Conservation (phyloP, 441 rosid genomes). For the Viola pubescens region DNA sequence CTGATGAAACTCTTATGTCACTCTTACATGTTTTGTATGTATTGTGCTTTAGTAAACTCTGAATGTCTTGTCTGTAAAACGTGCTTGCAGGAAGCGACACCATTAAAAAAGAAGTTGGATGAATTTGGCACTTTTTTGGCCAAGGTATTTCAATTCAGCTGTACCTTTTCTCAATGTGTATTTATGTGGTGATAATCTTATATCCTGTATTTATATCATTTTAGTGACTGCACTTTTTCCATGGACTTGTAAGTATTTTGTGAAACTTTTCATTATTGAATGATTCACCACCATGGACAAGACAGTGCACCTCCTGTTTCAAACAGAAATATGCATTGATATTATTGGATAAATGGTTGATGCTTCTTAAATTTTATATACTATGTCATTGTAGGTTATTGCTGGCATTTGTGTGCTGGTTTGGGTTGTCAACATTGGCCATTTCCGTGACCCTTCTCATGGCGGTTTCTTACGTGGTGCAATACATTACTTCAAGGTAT, state of each 20-base stretch:
- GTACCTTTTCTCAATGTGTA: constrained; percentile 2
- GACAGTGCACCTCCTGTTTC: no score
- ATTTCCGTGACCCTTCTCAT: constrained; percentile 92
- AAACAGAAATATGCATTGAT: no score
- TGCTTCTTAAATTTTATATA: not conserved
- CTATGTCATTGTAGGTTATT: constrained; percentile 62
- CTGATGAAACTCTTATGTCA: no score
- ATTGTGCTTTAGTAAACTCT: no score
- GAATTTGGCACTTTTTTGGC: constrained; percentile 98
- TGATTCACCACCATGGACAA: no score
- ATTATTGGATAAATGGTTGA: no score
- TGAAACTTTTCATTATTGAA: no score
- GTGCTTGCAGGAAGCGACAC: constrained; percentile 78
- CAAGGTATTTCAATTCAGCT: constrained; percentile 42
- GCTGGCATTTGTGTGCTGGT: constrained; percentile 95
- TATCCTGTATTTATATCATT: not conserved
- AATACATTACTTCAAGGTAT: constrained; percentile 94
- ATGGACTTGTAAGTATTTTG: no score
- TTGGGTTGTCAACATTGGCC: constrained; percentile 98
- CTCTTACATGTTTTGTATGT: no score
- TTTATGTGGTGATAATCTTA: not conserved
- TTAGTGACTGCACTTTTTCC: not conserved
- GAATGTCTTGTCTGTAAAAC: constrained; percentile 13
- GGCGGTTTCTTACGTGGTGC: constrained; percentile 95
- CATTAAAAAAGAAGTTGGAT: constrained; percentile 93